Percentiles rank a stretch among this genome's conserved stretches.
Conservation (phyloP, 208 protist genomes). For the Trypanosoma theileri region DNA sequence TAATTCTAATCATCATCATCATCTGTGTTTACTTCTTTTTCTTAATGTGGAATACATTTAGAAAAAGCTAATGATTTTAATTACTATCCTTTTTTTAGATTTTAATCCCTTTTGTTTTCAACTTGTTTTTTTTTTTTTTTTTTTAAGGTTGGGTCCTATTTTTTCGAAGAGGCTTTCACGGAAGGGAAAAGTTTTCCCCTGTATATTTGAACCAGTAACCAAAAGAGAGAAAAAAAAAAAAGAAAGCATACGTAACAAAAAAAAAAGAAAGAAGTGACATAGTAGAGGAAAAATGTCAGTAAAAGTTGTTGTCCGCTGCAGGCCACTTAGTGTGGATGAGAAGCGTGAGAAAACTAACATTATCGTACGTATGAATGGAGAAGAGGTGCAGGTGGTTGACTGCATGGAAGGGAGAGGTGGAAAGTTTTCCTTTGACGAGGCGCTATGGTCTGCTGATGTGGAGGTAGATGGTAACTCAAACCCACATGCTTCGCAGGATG, state of each 20-base stretch:
- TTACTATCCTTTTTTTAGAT: not conserved
- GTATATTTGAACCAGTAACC: not conserved
- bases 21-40: too few species aligned
- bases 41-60: too few species aligned
- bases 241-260: slow-evolving; percentile 17
- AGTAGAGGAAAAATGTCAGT: slow-evolving; percentile 53
- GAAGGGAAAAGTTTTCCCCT: not conserved
- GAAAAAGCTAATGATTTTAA: not conserved
- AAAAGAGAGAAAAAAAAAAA: slow-evolving; percentile 2
- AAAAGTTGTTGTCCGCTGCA: slow-evolving; percentile 73
- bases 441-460: slow-evolving; percentile 60
- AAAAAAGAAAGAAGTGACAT: slow-evolving; percentile 7
- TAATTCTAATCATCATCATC: too few species aligned
- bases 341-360: slow-evolving; percentile 35
- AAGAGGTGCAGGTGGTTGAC: slow-evolving; percentile 46
- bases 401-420: slow-evolving; percentile 36
- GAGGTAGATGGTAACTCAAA: slow-evolving; percentile 36
- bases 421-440: slow-evolving; percentile 71
- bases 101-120: not conserved
- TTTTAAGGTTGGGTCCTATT: not conserved
- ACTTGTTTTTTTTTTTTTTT: not conserved
- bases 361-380: slow-evolving; percentile 71
- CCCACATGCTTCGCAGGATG: slow-evolving; percentile 53
- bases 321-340: slow-evolving; percentile 67
- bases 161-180: not conserved